Conservation (phyloP, 192 early-diverging fungal genomes). For the Coemansia sp. region DNA sequence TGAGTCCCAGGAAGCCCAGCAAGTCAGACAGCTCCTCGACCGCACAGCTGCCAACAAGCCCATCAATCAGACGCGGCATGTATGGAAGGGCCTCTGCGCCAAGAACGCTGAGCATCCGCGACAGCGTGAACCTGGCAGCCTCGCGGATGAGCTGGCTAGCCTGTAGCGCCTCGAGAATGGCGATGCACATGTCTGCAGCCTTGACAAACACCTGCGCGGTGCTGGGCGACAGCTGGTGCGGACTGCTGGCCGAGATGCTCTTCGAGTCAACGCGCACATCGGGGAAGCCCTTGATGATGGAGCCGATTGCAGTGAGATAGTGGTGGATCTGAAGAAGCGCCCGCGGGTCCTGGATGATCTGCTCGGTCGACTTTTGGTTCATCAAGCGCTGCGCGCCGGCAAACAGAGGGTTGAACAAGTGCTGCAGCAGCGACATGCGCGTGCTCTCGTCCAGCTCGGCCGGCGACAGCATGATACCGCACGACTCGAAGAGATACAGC, state of each 20-base stretch:
- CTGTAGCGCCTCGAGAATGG: conserved; percentile 62
- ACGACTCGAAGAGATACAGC: conserved; percentile 87
- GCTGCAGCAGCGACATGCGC: conserved; percentile 68
- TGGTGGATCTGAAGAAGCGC: conserved; percentile 76
- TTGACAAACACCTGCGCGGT: conserved; percentile 69
- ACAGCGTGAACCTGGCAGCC: conserved; percentile 72
- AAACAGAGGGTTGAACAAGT: conserved; percentile 75
- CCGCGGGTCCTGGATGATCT: conserved; percentile 62
- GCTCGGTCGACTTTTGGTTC: conserved; percentile 53
- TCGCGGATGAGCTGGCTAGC: conserved; percentile 65
- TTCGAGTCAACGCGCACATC: conserved; percentile 53
- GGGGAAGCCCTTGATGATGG: conserved; percentile 75
- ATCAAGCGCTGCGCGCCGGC: conserved; percentile 70
- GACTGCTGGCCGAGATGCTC: conserved; percentile 21
- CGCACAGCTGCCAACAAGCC: conserved; percentile 69
- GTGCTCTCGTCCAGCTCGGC: conserved; percentile 62
- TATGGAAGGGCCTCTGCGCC: conserved; percentile 80
- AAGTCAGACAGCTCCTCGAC: conserved; percentile 81
- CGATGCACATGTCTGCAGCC: conserved; percentile 71
- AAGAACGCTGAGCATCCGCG: conserved; percentile 82
- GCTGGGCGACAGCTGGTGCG: conserved; percentile 45
- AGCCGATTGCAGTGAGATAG: conserved; percentile 78
- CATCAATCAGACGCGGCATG: conserved; percentile 72
- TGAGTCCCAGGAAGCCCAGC: conserved; percentile 75
- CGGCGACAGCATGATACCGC: conserved; percentile 86